Conservation (phyloP, 75 land plant species). For the Sequoia sempervirens region DNA sequence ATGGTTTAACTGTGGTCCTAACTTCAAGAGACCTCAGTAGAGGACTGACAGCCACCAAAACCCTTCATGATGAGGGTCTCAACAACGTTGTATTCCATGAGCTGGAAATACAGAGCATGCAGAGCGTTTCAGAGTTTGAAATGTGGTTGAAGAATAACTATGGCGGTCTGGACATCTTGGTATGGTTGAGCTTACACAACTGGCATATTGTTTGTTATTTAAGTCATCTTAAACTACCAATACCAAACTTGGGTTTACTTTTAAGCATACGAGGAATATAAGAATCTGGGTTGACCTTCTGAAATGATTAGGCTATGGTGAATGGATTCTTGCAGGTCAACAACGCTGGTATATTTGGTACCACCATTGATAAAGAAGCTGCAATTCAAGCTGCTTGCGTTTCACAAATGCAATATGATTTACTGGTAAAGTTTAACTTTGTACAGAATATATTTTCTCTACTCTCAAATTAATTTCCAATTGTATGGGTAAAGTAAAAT, state of each 20-base stretch:
- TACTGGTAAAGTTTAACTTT: background rate
- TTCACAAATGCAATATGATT: background rate
- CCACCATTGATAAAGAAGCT: background rate
- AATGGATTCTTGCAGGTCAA: background rate
- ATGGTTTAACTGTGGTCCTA: constrained; percentile 21
- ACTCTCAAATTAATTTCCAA: too few relatives aligned
- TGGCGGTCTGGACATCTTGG: background rate
- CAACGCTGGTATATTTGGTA: background rate
- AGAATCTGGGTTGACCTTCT: too few relatives aligned
- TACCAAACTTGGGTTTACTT: too few relatives aligned
- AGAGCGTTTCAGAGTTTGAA: background rate
- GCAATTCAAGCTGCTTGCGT: background rate
- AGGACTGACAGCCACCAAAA: constrained; percentile 10
- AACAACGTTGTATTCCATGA: constrained; percentile 20
- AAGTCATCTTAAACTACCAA: too few relatives aligned
- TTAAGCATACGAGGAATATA: too few relatives aligned
- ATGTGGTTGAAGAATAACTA: background rate
- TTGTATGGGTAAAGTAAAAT: too few relatives aligned
- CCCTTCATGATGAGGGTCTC: constrained; percentile 10
- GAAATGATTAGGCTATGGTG: too few relatives aligned
- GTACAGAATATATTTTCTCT: too few relatives aligned
- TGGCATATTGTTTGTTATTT: too few relatives aligned
- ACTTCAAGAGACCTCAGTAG: constrained; percentile 25
- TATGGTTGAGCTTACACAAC: background rate
- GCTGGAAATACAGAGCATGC: constrained; percentile 15